These are phyloP conservation scores for Chaetothyriales sp. DNA, from an alignment of 2,329 filamentous ascomycete genomes.

Conservation along the genomic window DNA sequence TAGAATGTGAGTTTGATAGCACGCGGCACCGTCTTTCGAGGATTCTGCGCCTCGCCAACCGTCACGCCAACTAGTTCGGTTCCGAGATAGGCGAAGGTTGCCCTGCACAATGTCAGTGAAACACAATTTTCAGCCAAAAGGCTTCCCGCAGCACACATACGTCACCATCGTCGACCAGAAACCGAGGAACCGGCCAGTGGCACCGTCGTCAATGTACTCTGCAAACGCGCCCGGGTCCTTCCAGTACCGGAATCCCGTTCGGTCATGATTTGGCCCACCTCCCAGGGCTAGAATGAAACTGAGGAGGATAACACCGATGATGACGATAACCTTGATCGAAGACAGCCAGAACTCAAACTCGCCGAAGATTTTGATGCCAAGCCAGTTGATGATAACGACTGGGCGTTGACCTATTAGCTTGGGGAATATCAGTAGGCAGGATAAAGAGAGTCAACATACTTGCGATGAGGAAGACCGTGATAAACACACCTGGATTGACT, in stretches of 20 bases:
- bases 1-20: conserved; percentile 72
- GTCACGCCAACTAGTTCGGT: conserved; percentile 67
- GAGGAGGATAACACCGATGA: conserved; percentile 53
- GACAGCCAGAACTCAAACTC: conserved; percentile 50
- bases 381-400: conserved; percentile 53
- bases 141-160: not conserved
- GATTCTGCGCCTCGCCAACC: conserved; percentile 67
- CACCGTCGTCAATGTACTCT: conserved; percentile 31
- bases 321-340: conserved; percentile 55
- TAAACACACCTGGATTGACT: conserved; percentile 68
- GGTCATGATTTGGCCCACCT: conserved; percentile 50
- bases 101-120: conserved; percentile 54
- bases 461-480: conserved; percentile 52
- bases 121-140: conserved; percentile 42
- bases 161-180: conserved; percentile 52
- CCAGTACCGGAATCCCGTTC: conserved; percentile 55
- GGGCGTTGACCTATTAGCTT: not conserved
- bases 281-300: conserved; percentile 51
- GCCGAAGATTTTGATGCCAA: conserved; percentile 55
- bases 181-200: conserved; percentile 43
- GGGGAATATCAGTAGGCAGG: no score
- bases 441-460: conserved; percentile 19
- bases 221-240: conserved; percentile 47
- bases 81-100: conserved; percentile 66
- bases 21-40: conserved; percentile 59